phyloP scores from a whole-genome alignment of 495 filamentous ascomycete species.

The Gamarada debralockiae region DNA sequence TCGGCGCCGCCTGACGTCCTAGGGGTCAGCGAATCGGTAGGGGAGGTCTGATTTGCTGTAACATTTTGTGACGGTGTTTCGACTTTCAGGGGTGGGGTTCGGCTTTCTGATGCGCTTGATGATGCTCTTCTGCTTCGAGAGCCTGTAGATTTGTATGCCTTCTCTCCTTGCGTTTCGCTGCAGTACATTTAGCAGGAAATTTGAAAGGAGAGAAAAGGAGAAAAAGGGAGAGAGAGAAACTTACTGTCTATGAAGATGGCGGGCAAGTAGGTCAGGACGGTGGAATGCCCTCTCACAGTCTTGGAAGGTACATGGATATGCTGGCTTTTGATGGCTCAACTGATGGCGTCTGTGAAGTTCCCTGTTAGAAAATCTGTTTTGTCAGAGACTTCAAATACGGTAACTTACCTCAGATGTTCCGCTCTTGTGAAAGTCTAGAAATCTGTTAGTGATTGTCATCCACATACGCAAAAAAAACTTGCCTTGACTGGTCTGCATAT shows the following conservation, averaged over 20 bases:
- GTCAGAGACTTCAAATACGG: background rate
- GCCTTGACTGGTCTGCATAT: constrained; percentile 20
- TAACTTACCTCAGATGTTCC: constrained; percentile 69
- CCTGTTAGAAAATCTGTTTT: background rate
- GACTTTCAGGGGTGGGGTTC: constrained; percentile 12
- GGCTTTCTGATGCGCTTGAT: constrained; percentile 21
- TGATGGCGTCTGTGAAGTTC: constrained; percentile 67
- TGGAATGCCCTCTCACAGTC: constrained; percentile 63
- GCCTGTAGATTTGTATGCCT: constrained; percentile 18
- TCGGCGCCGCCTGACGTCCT: constrained; percentile 18
- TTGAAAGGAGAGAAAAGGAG: too few species aligned
- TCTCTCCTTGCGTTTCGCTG: constrained; percentile 26
- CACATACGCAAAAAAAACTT: background rate
- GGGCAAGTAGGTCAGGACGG: constrained; percentile 69
- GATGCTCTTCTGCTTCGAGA: constrained; percentile 21
- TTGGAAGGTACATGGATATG: constrained; percentile 60
- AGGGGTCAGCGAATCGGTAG: constrained; percentile 11
- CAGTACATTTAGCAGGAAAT: background rate
- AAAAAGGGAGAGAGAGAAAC: constrained; percentile 22
- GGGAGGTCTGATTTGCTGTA: constrained; percentile 7
- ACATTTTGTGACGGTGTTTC: constrained; percentile 8
- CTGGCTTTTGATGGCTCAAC: constrained; percentile 74
- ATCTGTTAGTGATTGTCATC: constrained; percentile 22
- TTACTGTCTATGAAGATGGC: constrained; percentile 83
- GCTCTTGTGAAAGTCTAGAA: constrained; percentile 71